Evolutionary conservation across 495 filamentous ascomycete species (phyloP).

Genomic region (Podospora fimiseda): DNA sequence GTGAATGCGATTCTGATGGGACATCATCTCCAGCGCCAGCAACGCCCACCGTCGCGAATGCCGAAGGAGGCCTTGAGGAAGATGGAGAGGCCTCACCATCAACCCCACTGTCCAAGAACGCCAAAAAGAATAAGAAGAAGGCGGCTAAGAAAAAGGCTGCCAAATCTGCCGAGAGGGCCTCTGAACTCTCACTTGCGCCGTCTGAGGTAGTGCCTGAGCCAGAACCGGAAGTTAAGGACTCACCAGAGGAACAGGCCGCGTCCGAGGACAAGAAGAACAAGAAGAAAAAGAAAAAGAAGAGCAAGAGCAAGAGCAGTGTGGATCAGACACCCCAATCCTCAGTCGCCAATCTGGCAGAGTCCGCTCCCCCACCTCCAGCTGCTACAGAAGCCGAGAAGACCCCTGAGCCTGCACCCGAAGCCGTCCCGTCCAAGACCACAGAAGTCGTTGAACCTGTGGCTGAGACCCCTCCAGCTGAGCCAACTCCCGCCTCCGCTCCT

Average conservation of each 20-base stretch:
- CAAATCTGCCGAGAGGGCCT: slow-evolving; percentile 17
- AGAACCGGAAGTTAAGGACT: slow-evolving; percentile 12
- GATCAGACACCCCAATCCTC: slow-evolving; percentile 9
- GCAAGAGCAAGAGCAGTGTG: slow-evolving; percentile 21
- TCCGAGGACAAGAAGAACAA: slow-evolving; percentile 15
- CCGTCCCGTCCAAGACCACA: slow-evolving; percentile 2
- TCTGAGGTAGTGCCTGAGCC: slow-evolving; percentile 3
- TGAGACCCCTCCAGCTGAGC: slow-evolving; percentile 3
- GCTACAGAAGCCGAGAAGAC: slow-evolving; percentile 3
- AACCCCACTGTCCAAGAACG: slow-evolving; percentile 13
- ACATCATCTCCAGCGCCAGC: background rate
- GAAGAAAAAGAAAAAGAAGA: slow-evolving; percentile 21
- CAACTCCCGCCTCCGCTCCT: slow-evolving; percentile 9
- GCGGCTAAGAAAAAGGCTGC: slow-evolving; percentile 21
- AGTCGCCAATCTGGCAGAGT: slow-evolving; percentile 2
- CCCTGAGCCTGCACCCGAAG: slow-evolving; percentile 3
- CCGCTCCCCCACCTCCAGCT: slow-evolving; percentile 3
- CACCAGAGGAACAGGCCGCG: slow-evolving; percentile 7
- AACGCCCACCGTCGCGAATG: background rate
- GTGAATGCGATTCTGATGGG: background rate
- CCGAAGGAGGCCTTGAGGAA: background rate
- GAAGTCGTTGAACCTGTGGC: background rate
- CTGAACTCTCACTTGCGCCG: slow-evolving; percentile 2
- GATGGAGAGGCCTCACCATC: slow-evolving; percentile 12
- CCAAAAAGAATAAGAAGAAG: slow-evolving; percentile 27